Evolutionary conservation across 192 early-diverging fungal species (phyloP).

Genomic region (Spinellus fusiger): DNA sequence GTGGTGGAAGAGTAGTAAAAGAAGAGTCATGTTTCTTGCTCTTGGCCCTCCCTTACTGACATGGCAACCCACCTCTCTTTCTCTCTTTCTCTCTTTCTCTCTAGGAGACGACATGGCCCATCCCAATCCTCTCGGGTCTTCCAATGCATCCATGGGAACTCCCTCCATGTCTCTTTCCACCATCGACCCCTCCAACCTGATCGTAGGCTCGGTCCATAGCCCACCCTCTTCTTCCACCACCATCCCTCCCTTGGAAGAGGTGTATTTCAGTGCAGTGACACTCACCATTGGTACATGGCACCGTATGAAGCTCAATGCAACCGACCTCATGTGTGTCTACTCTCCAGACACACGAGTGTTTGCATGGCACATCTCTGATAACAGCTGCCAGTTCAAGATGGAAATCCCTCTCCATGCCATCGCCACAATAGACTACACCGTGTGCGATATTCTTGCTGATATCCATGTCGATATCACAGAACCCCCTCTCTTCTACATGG

Average conservation of each 20-base stretch:
- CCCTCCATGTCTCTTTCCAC: conserved; percentile 8
- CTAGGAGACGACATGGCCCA: too few relatives aligned
- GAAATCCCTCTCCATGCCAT: conserved; percentile 50
- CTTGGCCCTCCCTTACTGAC: not conserved
- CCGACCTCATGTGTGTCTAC: conserved; percentile 51
- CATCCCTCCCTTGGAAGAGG: not conserved
- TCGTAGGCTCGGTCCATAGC: not conserved
- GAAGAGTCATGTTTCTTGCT: not conserved
- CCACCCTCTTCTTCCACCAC: not conserved
- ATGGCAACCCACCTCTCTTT: not conserved
- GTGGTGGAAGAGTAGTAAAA: too few relatives aligned
- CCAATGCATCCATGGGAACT: not conserved
- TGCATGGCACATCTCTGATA: conserved; percentile 56
- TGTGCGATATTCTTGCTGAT: conserved; percentile 35
- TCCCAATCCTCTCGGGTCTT: not conserved
- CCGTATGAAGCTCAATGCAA: conserved; percentile 41
- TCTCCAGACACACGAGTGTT: conserved; percentile 39
- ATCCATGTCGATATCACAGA: conserved; percentile 48
- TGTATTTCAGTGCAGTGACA: conserved; percentile 43
- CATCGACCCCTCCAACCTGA: conserved; percentile 20
- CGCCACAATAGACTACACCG: conserved; percentile 41
- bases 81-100: not conserved
- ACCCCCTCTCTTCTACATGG: conserved; percentile 53
- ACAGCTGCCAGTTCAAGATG: conserved; percentile 56
- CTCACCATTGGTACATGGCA: conserved; percentile 61